phyloP scores from a whole-genome alignment of 2,329 filamentous ascomycete genomes.

The Neobulgaria alba region DNA sequence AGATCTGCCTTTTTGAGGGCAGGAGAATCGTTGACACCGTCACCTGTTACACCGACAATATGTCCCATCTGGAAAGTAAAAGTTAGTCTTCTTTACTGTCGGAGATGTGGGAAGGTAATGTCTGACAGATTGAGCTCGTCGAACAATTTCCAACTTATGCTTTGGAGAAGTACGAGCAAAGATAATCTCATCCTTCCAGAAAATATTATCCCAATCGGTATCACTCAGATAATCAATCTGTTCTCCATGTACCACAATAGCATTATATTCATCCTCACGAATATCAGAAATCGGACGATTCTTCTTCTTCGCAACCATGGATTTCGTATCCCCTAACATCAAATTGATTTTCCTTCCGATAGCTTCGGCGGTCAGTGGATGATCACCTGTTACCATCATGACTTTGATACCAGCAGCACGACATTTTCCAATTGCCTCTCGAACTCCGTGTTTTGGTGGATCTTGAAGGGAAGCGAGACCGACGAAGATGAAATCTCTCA shows the following conservation, averaged over 20 bases:
- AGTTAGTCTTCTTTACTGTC: no score
- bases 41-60: slow-evolving; percentile 56
- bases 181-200: slow-evolving; percentile 42
- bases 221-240: slow-evolving; percentile 20
- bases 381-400: slow-evolving; percentile 62
- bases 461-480: slow-evolving; percentile 45
- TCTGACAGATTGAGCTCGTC: slow-evolving; percentile 32
- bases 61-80: no score
- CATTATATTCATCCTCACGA: slow-evolving; percentile 9
- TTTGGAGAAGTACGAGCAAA: slow-evolving; percentile 36
- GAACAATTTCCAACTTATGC: slow-evolving; percentile 35
- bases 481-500: slow-evolving; percentile 38
- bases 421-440: slow-evolving; percentile 49
- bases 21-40: slow-evolving; percentile 68
- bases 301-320: slow-evolving; percentile 11
- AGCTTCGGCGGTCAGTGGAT: slow-evolving; percentile 59
- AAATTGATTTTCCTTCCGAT: slow-evolving; percentile 53
- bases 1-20: slow-evolving; percentile 65
- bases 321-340: slow-evolving; percentile 35
- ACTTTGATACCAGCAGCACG: slow-evolving; percentile 54
- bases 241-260: slow-evolving; percentile 10
- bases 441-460: slow-evolving; percentile 60
- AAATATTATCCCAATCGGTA: slow-evolving; percentile 38
- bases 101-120: no score
- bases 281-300: slow-evolving; percentile 27